Evolutionary conservation across 1,284 basidiomycete genomes (phyloP).

Genomic region (Microbotryum lychnidis-dioicae): DNA sequence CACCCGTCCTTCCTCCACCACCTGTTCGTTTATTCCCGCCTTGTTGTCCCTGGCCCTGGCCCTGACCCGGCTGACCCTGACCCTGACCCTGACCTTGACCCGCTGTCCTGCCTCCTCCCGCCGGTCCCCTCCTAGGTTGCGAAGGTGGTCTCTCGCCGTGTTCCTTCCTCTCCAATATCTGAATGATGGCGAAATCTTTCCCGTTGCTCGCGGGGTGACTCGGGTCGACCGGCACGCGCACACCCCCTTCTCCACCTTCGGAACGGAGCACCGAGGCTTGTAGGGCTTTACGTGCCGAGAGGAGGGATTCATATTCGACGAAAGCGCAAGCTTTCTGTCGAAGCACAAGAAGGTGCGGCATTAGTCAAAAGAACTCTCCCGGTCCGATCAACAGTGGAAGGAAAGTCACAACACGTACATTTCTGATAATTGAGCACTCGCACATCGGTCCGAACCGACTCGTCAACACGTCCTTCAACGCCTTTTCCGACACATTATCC

Average conservation of each 20-base stretch:
- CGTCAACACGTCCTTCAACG: slow-evolving; percentile 55
- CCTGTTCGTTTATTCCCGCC: not conserved
- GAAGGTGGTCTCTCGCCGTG: slow-evolving; percentile 15
- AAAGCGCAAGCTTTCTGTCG: slow-evolving; percentile 78
- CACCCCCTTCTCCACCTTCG: slow-evolving; percentile 75
- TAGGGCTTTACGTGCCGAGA: slow-evolving; percentile 77
- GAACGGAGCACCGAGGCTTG: slow-evolving; percentile 54
- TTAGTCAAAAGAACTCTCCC: too few species aligned
- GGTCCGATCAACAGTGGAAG: too few species aligned
- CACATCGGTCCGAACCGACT: slow-evolving; percentile 75
- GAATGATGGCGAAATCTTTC: slow-evolving; percentile 9
- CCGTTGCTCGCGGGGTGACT: not conserved
- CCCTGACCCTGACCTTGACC: not conserved
- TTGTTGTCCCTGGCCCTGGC: not conserved
- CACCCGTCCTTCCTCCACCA: slow-evolving; percentile 70
- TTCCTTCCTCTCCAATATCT: slow-evolving; percentile 24
- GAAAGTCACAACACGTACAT: slow-evolving; percentile 20
- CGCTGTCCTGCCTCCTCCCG: not conserved
- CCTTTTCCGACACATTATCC: slow-evolving; percentile 59
- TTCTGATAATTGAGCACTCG: slow-evolving; percentile 78
- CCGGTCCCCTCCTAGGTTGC: not conserved
- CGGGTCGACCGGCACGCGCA: slow-evolving; percentile 9
- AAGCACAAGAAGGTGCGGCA: not conserved
- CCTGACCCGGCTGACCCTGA: not conserved
- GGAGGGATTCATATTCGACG: slow-evolving; percentile 73